Base-by-base conservation (phyloP, 78 protist genomes). In the Tieghemostelium lacteum region DNA sequence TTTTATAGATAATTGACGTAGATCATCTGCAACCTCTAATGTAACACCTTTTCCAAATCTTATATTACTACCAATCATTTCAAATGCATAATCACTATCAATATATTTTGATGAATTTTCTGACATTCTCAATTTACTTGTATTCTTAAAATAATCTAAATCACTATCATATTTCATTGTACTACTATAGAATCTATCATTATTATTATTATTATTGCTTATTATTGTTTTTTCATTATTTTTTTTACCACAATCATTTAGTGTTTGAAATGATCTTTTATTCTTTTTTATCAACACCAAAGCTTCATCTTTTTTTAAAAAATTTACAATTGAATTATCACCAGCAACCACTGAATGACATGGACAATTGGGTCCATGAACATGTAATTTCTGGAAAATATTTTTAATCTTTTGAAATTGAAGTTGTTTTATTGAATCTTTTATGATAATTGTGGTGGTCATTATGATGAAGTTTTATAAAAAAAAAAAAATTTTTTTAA, bases 61-160 rank as follows among this genome's bases (percentile, higher is more conserved):
- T n/a, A 87, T 75, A 42, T 42, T 73, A 5, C 64, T 22, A n/a
- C 86, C 37, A 20, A 42, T 31, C 73, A 62, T 50, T 73, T 71
- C 93, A 50, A 87, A 87, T 49, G 76, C 72, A 54, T 73, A 73
- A 20, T 87, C 93, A n/a, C 33, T n/a, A n/a, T n/a, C n/a, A n/a
- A n/a, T n/a, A n/a, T n/a, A n/a, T n/a, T n/a, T n/a, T n/a, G n/a
- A n/a, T n/a, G n/a, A n/a, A n/a, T n/a, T n/a, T n/a, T n/a, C n/a
- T n/a, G n/a, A n/a, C n/a, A n/a, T n/a, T n/a, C n/a, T n/a, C n/a
- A n/a, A n/a, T n/a, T n/a, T n/a, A n/a, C n/a, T n/a, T n/a, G n/a
- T n/a, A n/a, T n/a, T n/a, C n/a, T n/a, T n/a, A n/a, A n/a, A n/a
- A n/a, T n/a, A n/a, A n/a, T n/a, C n/a, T n/a, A n/a, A n/a, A n/a